These are phyloP conservation scores for Sugiyamaella xylanicola DNA, from an alignment of 1,139 yeast genomes.

Conservation along the genomic window DNA sequence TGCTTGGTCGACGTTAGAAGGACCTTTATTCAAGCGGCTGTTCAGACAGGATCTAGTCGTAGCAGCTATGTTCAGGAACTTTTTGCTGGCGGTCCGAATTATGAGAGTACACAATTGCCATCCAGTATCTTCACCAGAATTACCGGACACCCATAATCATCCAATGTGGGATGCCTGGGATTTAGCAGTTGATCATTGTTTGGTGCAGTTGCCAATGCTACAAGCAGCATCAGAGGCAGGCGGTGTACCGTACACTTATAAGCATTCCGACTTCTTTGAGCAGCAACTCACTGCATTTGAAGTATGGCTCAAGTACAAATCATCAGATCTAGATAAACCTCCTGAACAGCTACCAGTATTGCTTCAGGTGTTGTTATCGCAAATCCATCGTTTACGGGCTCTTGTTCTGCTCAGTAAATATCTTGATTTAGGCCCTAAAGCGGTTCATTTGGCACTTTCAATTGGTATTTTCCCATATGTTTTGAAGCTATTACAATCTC, in stretches of 20 bases:
- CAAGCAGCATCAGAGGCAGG: constrained; percentile 40
- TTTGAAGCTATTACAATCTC: constrained; percentile 83
- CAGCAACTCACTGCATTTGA: constrained; percentile 96
- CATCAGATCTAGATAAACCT: constrained; percentile 67
- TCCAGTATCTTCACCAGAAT: constrained; percentile 90
- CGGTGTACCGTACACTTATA: constrained; percentile 54
- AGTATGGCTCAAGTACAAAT: constrained; percentile 90
- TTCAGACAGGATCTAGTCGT: constrained; percentile 96
- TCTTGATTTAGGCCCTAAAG: constrained; percentile 96
- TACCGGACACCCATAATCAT: constrained; percentile 82
- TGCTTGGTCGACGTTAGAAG: constrained; percentile 92
- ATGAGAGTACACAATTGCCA: constrained; percentile 95
- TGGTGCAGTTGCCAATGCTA: constrained; percentile 53
- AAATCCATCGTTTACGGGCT: constrained; percentile 91
- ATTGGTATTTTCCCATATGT: constrained; percentile 97
- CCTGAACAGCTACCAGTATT: constrained; percentile 97
- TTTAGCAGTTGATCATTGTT: constrained; percentile 90
- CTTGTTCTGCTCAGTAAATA: constrained; percentile 79
- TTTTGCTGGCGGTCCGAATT: constrained; percentile 84
- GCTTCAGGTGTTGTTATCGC: constrained; percentile 86
- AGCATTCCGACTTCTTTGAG: constrained; percentile 91
- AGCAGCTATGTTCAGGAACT: constrained; percentile 92
- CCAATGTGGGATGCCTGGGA: constrained; percentile 99
- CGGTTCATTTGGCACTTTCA: constrained; percentile 87
- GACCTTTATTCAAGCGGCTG: constrained; percentile 83